Base-by-base conservation (phyloP, 1,284 basidiomycete genomes). In the Ustilago sp. region DNA sequence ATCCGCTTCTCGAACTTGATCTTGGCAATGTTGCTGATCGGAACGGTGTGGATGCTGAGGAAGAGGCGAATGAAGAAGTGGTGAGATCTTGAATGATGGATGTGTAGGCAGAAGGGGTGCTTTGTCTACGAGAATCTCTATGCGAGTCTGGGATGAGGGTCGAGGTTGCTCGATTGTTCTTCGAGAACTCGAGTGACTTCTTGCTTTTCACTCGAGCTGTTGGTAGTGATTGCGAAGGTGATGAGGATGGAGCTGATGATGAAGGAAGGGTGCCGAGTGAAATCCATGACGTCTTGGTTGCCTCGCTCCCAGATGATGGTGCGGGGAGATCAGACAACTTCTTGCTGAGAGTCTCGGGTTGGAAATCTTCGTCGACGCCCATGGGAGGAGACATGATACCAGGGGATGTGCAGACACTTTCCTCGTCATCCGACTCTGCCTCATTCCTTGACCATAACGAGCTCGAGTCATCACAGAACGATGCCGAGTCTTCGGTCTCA, bases 371-470 rank as follows among this genome's bases (percentile, higher is more conserved):
- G 17, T 64, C 62, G 2, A 55, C 32, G 12, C 61, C 65, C 55
- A 64, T 54, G 8, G 54, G 63, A 28, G 73, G 73, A 19, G 73
- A 64, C 68, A 62, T 45, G 53, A 54, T 19, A 11, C 74, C 74
- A 1, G 74, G 68, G 9, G 74, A 76, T 9, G 74, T 71, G 41
- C 68, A 76, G 0, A 41, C 52, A 54, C 72, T 74, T 19, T 66
- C 67, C 9, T n/a, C 54, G 4, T 60, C 65, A 36, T 61, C 64
- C 15, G 57, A 66, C 8, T 36, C 39, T 6, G 41, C 58, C 8
- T 65, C 67, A 35, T 59, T 63, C 31, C 55, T 59, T 2, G 74
- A 76, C 74, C 74, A 76, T 6, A 76, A 28, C 19, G 74, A 76
- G 52, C 56, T 71, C 4, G 64, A 38, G 31, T 76, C 74, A 45